Conservation (phyloP, 768 basidiomycete genomes). For the Termitomyces sp. region DNA sequence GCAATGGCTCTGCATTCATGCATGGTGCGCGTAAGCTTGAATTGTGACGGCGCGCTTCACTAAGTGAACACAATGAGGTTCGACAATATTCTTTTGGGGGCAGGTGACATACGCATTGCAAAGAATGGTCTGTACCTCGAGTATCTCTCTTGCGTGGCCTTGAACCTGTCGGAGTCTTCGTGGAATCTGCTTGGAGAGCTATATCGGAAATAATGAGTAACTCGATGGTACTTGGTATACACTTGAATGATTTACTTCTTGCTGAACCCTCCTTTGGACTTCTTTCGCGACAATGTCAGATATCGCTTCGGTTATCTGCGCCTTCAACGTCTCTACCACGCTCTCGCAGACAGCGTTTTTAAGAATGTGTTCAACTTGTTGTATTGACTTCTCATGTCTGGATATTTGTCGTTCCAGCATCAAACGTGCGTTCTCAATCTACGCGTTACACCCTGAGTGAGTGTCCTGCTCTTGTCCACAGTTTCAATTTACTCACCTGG, state of each 20-base stretch:
- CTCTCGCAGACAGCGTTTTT: slow-evolving; percentile 35
- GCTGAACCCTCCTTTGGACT: slow-evolving; percentile 36
- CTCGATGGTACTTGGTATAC: neutral
- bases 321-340: slow-evolving; percentile 34
- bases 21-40: slow-evolving; percentile 29
- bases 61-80: slow-evolving; percentile 14
- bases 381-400: slow-evolving; percentile 32
- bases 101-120: slow-evolving; percentile 40
- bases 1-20: slow-evolving; percentile 32
- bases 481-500: slow-evolving; percentile 27
- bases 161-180: slow-evolving; percentile 33
- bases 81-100: neutral
- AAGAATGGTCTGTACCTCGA: slow-evolving; percentile 37
- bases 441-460: slow-evolving; percentile 6
- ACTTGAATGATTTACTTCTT: slow-evolving; percentile 29
- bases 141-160: slow-evolving; percentile 36
- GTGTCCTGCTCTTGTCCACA: neutral
- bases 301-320: slow-evolving; percentile 28
- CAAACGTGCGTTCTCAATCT: slow-evolving; percentile 36
- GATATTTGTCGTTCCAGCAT: slow-evolving; percentile 34
- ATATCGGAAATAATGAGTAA: neutral
- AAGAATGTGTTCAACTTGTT: slow-evolving; percentile 27
- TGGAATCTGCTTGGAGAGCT: slow-evolving; percentile 41
- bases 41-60: slow-evolving; percentile 43
- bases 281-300: slow-evolving; percentile 27